Evolutionary conservation across 495 filamentous ascomycete species (phyloP).

Genomic region (Xylona heveae): DNA sequence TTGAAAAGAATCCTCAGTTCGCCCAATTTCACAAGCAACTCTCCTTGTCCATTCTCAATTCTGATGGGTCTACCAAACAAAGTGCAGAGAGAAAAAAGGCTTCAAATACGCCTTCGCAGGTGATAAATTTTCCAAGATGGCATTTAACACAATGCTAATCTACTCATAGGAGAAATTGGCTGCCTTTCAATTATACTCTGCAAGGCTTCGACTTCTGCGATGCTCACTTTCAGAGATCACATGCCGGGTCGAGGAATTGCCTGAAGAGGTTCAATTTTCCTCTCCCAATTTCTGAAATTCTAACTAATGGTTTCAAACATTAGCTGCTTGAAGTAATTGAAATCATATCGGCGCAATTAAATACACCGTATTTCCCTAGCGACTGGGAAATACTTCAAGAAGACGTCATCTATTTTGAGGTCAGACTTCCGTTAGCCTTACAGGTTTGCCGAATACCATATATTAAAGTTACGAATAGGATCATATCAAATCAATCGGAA

Average conservation of each 20-base stretch:
- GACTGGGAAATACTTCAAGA: constrained; percentile 11
- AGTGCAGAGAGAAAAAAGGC: constrained; percentile 11
- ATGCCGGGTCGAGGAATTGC: no score
- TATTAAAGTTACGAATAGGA: neutral
- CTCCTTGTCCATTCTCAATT: constrained; percentile 12
- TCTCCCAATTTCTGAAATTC: no score
- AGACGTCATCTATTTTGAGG: constrained; percentile 12
- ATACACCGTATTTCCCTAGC: constrained; percentile 5
- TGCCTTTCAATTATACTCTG: no score
- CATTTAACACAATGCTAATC: neutral
- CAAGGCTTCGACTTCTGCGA: no score
- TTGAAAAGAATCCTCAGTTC: constrained; percentile 17
- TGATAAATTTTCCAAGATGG: neutral
- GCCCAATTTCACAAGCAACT: constrained; percentile 16
- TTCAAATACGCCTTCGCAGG: constrained; percentile 7
- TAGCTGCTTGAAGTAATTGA: constrained; percentile 13
- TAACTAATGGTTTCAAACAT: no score
- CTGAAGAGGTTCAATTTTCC: no score
- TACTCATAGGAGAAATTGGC: no score
- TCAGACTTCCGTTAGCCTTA: neutral
- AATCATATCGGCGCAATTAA: constrained; percentile 9
- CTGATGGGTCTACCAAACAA: constrained; percentile 17
- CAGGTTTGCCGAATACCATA: no score
- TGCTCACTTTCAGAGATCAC: no score
- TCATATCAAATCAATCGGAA: neutral